Conservation (phyloP, 2,329 filamentous ascomycete species). For the Corinectria fuckeliana region DNA sequence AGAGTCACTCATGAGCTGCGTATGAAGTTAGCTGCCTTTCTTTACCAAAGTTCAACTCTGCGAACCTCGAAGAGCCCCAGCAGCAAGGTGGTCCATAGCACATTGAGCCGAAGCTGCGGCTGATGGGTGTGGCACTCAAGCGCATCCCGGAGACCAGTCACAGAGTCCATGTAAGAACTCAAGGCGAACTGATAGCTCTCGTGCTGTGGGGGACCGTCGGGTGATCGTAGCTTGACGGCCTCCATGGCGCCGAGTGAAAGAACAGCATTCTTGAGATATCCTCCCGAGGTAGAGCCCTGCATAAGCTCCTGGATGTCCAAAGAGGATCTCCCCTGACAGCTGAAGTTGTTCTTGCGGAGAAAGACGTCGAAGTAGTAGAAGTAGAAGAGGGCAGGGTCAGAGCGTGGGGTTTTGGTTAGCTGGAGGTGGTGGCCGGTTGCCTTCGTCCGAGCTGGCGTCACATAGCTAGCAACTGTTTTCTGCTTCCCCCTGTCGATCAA, state of each 20-base stretch:
- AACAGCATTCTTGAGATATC: constrained; percentile 38
- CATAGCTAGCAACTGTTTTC: constrained; percentile 1
- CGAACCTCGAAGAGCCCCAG: constrained; percentile 45
- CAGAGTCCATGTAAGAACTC: constrained; percentile 36
- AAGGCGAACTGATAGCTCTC: constrained; percentile 25
- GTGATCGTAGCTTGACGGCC: constrained; percentile 27
- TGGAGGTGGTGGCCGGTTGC: not conserved
- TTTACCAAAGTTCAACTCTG: rapidly evolving
- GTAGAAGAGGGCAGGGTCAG: constrained; percentile 27
- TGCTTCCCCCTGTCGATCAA: constrained; percentile 29
- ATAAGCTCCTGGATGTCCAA: constrained; percentile 33
- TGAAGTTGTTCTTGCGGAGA: constrained; percentile 38
- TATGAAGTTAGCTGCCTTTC: not conserved
- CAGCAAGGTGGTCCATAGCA: constrained; percentile 45
- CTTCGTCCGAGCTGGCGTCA: not conserved
- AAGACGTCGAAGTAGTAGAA: constrained; percentile 43
- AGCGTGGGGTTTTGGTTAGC: constrained; percentile 1
- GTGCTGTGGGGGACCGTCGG: not conserved
- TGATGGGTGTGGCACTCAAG: constrained; percentile 2
- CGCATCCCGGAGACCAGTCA: constrained; percentile 31
- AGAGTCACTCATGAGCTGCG: constrained; percentile 42
- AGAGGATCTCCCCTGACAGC: not conserved
- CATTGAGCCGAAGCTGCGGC: constrained; percentile 13
- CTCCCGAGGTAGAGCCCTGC: constrained; percentile 12
- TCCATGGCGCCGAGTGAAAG: constrained; percentile 43